These are phyloP conservation scores for Xylariaceae sp. DNA, from an alignment of 2,329 filamentous ascomycete species.

Conservation along the genomic window DNA sequence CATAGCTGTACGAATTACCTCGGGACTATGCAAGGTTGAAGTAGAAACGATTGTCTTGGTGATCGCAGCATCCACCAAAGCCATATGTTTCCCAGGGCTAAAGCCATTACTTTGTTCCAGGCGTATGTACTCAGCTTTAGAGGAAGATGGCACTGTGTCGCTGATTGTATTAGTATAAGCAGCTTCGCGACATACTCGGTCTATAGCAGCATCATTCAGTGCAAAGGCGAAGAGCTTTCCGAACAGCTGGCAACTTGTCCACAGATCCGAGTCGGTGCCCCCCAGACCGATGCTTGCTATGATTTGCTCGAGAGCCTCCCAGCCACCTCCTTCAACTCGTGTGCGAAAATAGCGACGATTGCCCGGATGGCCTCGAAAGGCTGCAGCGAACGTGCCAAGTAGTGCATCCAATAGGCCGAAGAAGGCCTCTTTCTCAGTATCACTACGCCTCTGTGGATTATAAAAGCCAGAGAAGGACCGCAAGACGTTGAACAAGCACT, in stretches of 20 bases:
- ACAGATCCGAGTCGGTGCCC: constrained; percentile 69
- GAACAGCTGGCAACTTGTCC: constrained; percentile 76
- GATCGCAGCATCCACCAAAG: constrained; percentile 46
- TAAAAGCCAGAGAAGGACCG: constrained; percentile 77
- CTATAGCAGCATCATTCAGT: constrained; percentile 76
- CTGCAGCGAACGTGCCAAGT: constrained; percentile 76
- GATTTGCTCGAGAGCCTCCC: constrained; percentile 75
- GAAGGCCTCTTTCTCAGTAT: constrained; percentile 67
- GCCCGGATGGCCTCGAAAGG: constrained; percentile 78
- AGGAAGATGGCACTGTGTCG: constrained; percentile 14
- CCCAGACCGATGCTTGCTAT: constrained; percentile 71
- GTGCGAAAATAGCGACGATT: constrained; percentile 88
- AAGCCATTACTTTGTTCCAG: constrained; percentile 29
- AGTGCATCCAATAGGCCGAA: constrained; percentile 74
- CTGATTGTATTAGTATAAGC: constrained; percentile 23
- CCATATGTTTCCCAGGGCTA: constrained; percentile 35
- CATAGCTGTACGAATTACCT: constrained; percentile 67
- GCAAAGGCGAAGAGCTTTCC: constrained; percentile 82
- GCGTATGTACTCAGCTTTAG: constrained; percentile 30
- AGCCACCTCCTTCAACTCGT: constrained; percentile 77
- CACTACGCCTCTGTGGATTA: constrained; percentile 65
- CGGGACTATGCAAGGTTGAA: constrained; percentile 63
- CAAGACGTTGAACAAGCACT: constrained; percentile 72
- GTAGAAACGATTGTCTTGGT: constrained; percentile 56
- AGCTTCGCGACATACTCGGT: constrained; percentile 66